Evolutionary conservation across 2,329 filamentous ascomycete species (phyloP).

Genomic region (Trichoderma breve): DNA sequence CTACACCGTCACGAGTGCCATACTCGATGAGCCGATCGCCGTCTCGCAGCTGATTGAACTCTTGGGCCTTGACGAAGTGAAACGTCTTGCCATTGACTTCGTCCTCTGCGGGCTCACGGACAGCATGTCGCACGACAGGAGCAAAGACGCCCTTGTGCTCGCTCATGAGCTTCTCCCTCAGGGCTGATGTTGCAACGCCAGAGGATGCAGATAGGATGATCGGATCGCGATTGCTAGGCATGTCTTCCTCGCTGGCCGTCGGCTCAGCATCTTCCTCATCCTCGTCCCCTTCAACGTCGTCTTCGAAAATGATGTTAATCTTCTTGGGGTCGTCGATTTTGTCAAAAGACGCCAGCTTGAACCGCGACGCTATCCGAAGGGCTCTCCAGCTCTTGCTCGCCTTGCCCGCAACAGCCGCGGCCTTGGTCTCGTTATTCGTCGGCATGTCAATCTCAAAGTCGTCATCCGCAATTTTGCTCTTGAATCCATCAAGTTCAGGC

Average conservation of each 20-base stretch:
- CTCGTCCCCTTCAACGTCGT: conserved; percentile 39
- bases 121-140: conserved; percentile 54
- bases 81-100: conserved; percentile 53
- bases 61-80: conserved; percentile 54
- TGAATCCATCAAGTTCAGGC: conserved; percentile 68
- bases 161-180: conserved; percentile 62
- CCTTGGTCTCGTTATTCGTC: conserved; percentile 57
- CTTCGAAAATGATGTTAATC: conserved; percentile 56
- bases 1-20: conserved; percentile 46
- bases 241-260: conserved; percentile 33
- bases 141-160: conserved; percentile 65
- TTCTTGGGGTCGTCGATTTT: conserved; percentile 82
- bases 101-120: conserved; percentile 46
- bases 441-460: conserved; percentile 87
- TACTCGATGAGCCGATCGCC: conserved; percentile 60
- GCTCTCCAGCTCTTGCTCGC: conserved; percentile 90
- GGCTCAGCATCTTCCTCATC: conserved; percentile 38
- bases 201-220: conserved; percentile 68
- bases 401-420: conserved; percentile 64
- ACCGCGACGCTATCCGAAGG: conserved; percentile 73
- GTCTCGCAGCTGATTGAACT: conserved; percentile 58
- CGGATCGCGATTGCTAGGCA: conserved; percentile 50
- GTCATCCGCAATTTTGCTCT: conserved; percentile 70
- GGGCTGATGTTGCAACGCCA: conserved; percentile 60
- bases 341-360: conserved; percentile 75